A percentile compares a stretch with the other conserved stretches of the same genome.
These are phyloP conservation scores for Chrysosporium queenslandicum DNA, from an alignment of 2,329 filamentous ascomycete species.

Conservation along the genomic window DNA sequence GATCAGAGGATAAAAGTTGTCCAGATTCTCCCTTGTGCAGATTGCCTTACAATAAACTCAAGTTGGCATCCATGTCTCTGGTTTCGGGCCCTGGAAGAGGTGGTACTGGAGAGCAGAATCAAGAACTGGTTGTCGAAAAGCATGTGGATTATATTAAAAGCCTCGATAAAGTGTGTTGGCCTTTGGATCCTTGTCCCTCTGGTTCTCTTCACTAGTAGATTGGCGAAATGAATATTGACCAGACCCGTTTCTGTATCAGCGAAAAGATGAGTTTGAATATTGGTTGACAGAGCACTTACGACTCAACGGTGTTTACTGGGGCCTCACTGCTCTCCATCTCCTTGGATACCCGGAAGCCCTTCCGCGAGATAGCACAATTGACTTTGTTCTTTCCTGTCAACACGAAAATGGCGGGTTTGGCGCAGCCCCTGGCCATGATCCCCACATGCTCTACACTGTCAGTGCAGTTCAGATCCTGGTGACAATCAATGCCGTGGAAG, in stretches of 20 bases:
- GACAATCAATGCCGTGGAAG: slow-evolving; percentile 71
- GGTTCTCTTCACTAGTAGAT: background rate
- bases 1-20: background rate
- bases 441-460: slow-evolving; percentile 92
- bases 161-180: slow-evolving; percentile 63
- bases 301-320: slow-evolving; percentile 95
- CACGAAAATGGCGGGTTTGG: slow-evolving; percentile 84
- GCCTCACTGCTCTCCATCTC: slow-evolving; percentile 76
- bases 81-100: slow-evolving; percentile 52
- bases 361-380: slow-evolving; percentile 67
- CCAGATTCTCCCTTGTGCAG: background rate
- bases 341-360: slow-evolving; percentile 72
- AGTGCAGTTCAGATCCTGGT: slow-evolving; percentile 90
- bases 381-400: slow-evolving; percentile 93
- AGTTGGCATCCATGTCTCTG: slow-evolving; percentile 43
- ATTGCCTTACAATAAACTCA: background rate
- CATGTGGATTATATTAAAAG: slow-evolving; percentile 92
- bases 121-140: slow-evolving; percentile 48
- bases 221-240: slow-evolving; percentile 21
- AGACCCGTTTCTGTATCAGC: slow-evolving; percentile 35
- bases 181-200: slow-evolving; percentile 18
- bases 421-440: slow-evolving; percentile 85
- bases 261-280: slow-evolving; percentile 91
- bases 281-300: slow-evolving; percentile 96
- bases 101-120: slow-evolving; percentile 31